These are phyloP conservation scores for Solanum boliviense DNA, from an alignment of 257 asterid species.

Conservation along the genomic window DNA sequence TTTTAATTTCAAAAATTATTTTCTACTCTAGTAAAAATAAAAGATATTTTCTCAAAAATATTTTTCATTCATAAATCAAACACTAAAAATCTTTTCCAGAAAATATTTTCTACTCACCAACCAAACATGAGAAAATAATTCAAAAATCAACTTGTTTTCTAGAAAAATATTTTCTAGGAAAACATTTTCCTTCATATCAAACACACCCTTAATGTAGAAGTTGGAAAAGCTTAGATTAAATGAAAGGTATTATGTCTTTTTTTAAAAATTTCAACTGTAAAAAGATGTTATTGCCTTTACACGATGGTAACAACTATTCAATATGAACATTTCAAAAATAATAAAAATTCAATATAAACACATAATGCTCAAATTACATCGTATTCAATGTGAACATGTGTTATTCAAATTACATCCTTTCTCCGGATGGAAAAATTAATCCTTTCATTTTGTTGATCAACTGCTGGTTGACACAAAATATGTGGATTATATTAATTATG, in stretches of 20 bases:
- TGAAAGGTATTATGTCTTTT: not conserved
- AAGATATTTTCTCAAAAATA: too few species aligned
- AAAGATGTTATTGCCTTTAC: not conserved
- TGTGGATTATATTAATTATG: not conserved
- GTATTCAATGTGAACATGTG: not conserved
- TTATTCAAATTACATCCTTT: not conserved
- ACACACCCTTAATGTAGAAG: not conserved
- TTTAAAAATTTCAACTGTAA: not conserved
- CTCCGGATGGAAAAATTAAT: not conserved
- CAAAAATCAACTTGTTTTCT: too few species aligned
- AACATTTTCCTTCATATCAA: too few species aligned
- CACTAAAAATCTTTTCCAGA: too few species aligned
- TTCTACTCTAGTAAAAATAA: too few species aligned
- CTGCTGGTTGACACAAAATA: not conserved
- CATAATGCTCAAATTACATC: too few species aligned
- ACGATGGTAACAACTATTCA: not conserved
- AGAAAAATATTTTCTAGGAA: too few species aligned
- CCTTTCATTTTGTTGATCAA: not conserved
- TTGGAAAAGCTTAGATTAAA: not conserved
- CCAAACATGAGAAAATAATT: too few species aligned
- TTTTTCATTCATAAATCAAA: too few species aligned
- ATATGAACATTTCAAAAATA: not conserved
- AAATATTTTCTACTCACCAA: too few species aligned
- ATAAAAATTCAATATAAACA: not conserved
- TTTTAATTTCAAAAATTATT: too few species aligned